These are phyloP conservation scores for Neopestalotiopsis rosae DNA, from an alignment of 2,329 filamentous ascomycete species.

Conservation along the genomic window DNA sequence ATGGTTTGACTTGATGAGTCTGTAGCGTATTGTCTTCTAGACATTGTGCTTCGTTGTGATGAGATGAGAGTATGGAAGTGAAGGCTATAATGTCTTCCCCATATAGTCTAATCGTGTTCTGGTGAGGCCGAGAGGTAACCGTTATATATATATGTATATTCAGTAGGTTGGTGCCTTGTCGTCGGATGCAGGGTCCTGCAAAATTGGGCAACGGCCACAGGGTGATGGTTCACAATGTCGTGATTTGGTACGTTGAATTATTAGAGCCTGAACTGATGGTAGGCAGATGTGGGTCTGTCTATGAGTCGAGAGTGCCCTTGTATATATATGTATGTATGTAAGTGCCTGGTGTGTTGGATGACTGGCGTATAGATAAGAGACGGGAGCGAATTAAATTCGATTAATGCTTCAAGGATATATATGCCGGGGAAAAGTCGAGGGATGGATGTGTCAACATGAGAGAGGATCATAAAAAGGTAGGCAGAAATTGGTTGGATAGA, in stretches of 20 bases:
- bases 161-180: background rate
- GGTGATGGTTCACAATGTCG: slow-evolving; percentile 27
- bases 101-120: background rate
- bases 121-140: background rate
- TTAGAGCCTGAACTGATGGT: slow-evolving; percentile 33
- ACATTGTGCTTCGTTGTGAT: slow-evolving; percentile 39
- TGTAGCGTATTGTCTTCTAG: slow-evolving; percentile 39
- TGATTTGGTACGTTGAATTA: slow-evolving; percentile 29
- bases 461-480: slow-evolving; percentile 8
- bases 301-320: slow-evolving; percentile 3
- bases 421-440: slow-evolving; percentile 11
- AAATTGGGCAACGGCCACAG: slow-evolving; percentile 28
- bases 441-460: slow-evolving; percentile 15
- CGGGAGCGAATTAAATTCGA: background rate
- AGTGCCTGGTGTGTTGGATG: slow-evolving; percentile 13
- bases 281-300: slow-evolving; percentile 29
- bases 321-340: slow-evolving; percentile 17
- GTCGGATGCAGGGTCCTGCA: slow-evolving; percentile 31
- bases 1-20: slow-evolving; percentile 40
- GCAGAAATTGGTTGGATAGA: slow-evolving; percentile 17
- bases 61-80: background rate
- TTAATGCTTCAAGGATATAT: background rate
- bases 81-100: background rate
- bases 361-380: background rate
- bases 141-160: background rate